Evolutionary conservation across 805 yeast genomes (phyloP), one percentile per base, ranked within the genome.

Genomic region (Sungouiella thailandica): DNA sequence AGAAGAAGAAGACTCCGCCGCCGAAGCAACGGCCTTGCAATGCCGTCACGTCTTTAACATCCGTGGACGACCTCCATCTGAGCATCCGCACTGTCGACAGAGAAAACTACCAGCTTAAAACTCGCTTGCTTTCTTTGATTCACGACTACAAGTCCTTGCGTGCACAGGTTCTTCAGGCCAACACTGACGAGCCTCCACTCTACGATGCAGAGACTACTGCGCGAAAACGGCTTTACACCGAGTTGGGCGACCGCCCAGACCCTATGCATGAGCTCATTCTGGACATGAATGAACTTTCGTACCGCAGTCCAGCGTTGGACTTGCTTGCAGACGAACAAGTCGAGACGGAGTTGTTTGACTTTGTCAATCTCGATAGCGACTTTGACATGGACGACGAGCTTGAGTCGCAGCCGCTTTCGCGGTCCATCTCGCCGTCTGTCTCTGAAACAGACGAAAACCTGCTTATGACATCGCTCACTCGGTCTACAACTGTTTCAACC

Each of bases 401-500:
- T 11, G 56, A 50, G 31, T 49, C 56, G 8, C 41, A 52, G n/a
- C 44, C 45, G 17, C 52, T 65, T 19, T 60, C 67, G 15, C 50
- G 70, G 27, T 62, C 66, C 22, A 57, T 64, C 4, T 61, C 68
- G 10, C 70, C 70, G 3, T 48, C 55, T 10, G 52, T 52, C 35
- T 50, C 48, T 16, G 66, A 59, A 34, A 46, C 51, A 9, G 59
- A 54, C 39, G 58, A 54, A 19, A 54, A 60, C 36, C 56, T 61
- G 31, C 50, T 65, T 31, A 65, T 65, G 70, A 46, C 60, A 13
- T 46, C 63, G 7, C 51, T 65, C 32, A 66, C 71, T 1, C 42
- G 71, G 33, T 62, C 69, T 9, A 66, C 70, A 17, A 65, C 70
- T 3, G 66, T 63, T 4, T 56, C 64, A 5, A 59, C 68, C 31